Percentiles rank a stretch among this genome's conserved stretches.
Conservation (phyloP, 1,139 yeast species). For the Suhomyces yuchorum region DNA sequence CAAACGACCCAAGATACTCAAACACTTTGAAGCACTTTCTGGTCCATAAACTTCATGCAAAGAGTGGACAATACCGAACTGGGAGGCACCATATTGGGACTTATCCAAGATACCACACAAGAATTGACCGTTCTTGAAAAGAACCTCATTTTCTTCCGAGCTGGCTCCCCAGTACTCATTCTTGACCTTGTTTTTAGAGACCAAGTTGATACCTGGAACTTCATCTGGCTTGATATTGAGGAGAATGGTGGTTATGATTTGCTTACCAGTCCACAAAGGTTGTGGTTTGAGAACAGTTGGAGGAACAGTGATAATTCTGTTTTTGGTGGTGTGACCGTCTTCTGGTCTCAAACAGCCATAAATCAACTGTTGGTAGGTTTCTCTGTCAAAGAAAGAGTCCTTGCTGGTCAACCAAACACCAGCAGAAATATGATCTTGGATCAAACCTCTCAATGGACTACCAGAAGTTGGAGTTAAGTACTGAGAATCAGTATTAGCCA, state of each 20-base stretch:
- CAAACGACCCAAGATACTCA: conserved; percentile 88
- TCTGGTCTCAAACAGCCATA: conserved; percentile 97
- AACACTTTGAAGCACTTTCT: conserved; percentile 81
- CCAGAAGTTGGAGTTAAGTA: conserved; percentile 98
- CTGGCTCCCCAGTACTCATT: conserved; percentile 92
- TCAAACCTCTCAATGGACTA: conserved; percentile 95
- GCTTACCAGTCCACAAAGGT: conserved; percentile 99
- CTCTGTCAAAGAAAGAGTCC: conserved; percentile 89
- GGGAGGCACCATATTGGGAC: conserved; percentile 98
- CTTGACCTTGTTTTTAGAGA: conserved; percentile 85
- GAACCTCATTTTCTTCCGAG: conserved; percentile 81
- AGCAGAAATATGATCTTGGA: conserved; percentile 98
- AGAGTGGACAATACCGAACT: conserved; percentile 95
- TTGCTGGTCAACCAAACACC: conserved; percentile 97
- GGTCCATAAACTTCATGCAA: conserved; percentile 96
- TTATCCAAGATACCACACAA: conserved; percentile 93
- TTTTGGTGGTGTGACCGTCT: conserved; percentile 88
- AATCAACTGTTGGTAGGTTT: conserved; percentile 87
- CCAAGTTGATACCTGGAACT: conserved; percentile 88
- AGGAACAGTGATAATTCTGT: conserved; percentile 76
- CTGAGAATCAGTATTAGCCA: conserved; percentile 97
- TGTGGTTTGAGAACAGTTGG: conserved; percentile 88
- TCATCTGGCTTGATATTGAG: conserved; percentile 82
- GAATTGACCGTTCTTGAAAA: conserved; percentile 84
- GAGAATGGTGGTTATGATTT: conserved; percentile 86